These are phyloP conservation scores for Penicillium waksmanii DNA, from an alignment of 495 filamentous ascomycete genomes.

Conservation along the genomic window DNA sequence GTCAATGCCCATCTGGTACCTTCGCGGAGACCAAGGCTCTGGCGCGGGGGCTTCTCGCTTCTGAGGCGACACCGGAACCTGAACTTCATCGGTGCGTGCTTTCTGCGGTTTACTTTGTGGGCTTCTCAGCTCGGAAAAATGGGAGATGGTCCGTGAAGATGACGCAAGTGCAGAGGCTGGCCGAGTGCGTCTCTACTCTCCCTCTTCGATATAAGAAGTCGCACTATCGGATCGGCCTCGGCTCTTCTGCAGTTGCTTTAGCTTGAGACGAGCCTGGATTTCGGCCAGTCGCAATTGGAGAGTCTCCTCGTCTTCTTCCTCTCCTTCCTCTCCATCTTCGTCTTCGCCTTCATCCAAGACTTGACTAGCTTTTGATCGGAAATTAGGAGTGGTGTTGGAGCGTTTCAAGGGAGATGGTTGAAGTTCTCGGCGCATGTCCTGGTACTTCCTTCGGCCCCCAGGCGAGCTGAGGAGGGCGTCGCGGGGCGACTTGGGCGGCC, in stretches of 20 bases:
- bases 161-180: constrained; percentile 33
- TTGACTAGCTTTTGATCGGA: constrained; percentile 37
- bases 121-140: constrained; percentile 26
- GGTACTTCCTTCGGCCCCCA: constrained; percentile 70
- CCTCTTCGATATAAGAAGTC: constrained; percentile 28
- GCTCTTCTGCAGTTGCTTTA: constrained; percentile 80
- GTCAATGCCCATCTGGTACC: constrained; percentile 85
- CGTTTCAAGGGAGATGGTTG: constrained; percentile 67
- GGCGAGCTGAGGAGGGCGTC: constrained; percentile 84
- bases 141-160: constrained; percentile 25
- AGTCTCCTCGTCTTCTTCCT: constrained; percentile 87
- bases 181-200: constrained; percentile 22
- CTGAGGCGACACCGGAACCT: constrained; percentile 83
- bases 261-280: constrained; percentile 83
- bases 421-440: constrained; percentile 64
- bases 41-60: constrained; percentile 49
- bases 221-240: constrained; percentile 40
- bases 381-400: constrained; percentile 44
- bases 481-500: constrained; percentile 87
- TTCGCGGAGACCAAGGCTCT: constrained; percentile 73
- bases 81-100: constrained; percentile 47
- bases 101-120: constrained; percentile 23
- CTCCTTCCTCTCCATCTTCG: constrained; percentile 44
- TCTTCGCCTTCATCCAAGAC: constrained; percentile 43
- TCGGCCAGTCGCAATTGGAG: constrained; percentile 79